Evolutionary conservation across 352 stramenopile species (phyloP).

Genomic region (Halophytophthora batemanensis): DNA sequence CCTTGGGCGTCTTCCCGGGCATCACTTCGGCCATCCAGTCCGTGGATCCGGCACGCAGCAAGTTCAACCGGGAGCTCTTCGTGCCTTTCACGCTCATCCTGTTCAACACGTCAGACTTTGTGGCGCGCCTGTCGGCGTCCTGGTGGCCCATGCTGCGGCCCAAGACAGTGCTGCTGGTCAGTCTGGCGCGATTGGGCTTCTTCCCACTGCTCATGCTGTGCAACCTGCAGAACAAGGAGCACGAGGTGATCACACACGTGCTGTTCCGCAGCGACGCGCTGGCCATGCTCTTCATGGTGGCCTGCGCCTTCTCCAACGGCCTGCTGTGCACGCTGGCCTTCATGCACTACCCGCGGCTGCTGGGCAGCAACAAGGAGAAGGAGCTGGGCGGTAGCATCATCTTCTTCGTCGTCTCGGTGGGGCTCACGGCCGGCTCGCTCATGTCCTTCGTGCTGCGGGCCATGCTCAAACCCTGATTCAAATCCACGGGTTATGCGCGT

Average conservation of each 20-base stretch:
- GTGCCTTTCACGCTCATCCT: constrained; percentile 74
- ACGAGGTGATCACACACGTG: constrained; percentile 63
- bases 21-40: constrained; percentile 74
- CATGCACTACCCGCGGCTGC: constrained; percentile 71
- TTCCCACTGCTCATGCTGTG: constrained; percentile 74
- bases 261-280: constrained; percentile 73
- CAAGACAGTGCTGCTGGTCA: constrained; percentile 34
- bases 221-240: constrained; percentile 69
- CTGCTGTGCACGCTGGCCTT: constrained; percentile 67
- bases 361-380: constrained; percentile 58
- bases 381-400: constrained; percentile 74
- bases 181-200: constrained; percentile 46
- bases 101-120: constrained; percentile 75
- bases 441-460: constrained; percentile 73
- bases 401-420: constrained; percentile 79
- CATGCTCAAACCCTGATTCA: constrained; percentile 65
- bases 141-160: constrained; percentile 29
- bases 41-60: constrained; percentile 31
- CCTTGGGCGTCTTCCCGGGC: constrained; percentile 70
- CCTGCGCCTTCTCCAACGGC: constrained; percentile 69
- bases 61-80: constrained; percentile 68
- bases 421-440: constrained; percentile 66
- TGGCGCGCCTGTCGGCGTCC: constrained; percentile 53
- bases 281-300: constrained; percentile 50
- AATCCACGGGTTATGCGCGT: no score